A percentile compares a stretch with the other conserved stretches of the same genome.
phyloP scores from a whole-genome alignment of 805 yeast species.

The Tetrapisispora arboricola region DNA sequence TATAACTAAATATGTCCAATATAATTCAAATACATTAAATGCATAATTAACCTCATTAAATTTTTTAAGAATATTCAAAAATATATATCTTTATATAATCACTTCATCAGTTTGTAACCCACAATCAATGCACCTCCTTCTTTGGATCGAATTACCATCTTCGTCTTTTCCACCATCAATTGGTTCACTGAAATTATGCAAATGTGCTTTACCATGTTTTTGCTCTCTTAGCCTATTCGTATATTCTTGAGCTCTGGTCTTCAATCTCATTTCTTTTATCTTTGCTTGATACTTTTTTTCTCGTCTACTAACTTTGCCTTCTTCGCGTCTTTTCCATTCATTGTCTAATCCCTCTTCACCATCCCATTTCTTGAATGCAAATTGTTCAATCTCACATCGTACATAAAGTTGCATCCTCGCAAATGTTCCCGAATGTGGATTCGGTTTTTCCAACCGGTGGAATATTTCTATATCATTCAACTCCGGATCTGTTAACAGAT shows the following conservation, averaged over 20 bases:
- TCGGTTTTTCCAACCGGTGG: constrained; percentile 77
- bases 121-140: constrained; percentile 64
- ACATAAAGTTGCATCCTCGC: constrained; percentile 88
- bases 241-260: constrained; percentile 84
- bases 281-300: constrained; percentile 73
- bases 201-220: constrained; percentile 51
- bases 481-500: constrained; percentile 88
- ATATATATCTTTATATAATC: no score
- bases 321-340: constrained; percentile 86
- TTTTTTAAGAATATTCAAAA: no score
- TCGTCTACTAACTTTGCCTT: constrained; percentile 54
- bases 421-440: constrained; percentile 85
- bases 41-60: no score
- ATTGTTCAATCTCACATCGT: constrained; percentile 87
- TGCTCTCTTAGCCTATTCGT: constrained; percentile 60
- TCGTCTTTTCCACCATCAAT: constrained; percentile 35
- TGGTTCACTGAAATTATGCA: constrained; percentile 65
- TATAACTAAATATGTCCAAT: no score
- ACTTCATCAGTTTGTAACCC: constrained; percentile 79
- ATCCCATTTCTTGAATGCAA: constrained; percentile 92
- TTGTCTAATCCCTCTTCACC: constrained; percentile 76
- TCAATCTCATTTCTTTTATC: constrained; percentile 77
- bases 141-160: constrained; percentile 34
- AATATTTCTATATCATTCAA: constrained; percentile 57
- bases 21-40: no score